Conservation (phyloP, 139 green algal species). For the Chlorella vulgaris region DNA sequence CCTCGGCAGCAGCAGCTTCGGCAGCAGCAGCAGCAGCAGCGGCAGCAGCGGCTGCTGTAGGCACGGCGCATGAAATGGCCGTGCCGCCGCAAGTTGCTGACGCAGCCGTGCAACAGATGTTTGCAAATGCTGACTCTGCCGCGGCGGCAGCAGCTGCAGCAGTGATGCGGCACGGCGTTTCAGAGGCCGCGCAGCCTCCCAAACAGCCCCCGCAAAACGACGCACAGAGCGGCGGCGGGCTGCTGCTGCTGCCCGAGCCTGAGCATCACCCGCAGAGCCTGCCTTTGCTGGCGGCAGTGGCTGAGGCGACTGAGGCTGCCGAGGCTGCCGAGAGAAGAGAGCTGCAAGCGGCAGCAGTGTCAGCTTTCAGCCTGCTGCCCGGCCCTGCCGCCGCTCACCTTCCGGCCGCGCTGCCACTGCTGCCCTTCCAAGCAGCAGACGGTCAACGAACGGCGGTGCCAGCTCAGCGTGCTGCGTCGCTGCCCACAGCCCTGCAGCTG, state of each 20-base stretch:
- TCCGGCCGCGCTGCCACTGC: too few relatives aligned
- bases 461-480: too few relatives aligned
- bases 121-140: conserved; percentile 9
- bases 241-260: not conserved
- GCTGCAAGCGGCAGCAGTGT: too few relatives aligned
- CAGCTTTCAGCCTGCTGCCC: too few relatives aligned
- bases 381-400: not conserved
- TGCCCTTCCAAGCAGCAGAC: too few relatives aligned
- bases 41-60: not conserved
- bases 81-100: not conserved
- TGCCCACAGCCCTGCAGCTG: too few relatives aligned
- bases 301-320: conserved; percentile 7
- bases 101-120: not conserved
- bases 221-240: not conserved
- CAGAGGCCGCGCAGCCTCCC: not conserved
- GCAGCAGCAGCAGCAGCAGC: not conserved
- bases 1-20: not conserved
- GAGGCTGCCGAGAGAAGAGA: too few relatives aligned
- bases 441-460: too few relatives aligned
- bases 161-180: not conserved
- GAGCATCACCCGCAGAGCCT: not conserved
- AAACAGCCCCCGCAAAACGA: too few relatives aligned
- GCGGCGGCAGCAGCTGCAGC: not conserved
- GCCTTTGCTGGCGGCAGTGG: conserved; percentile 18
- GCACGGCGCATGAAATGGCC: not conserved